Percentiles rank a stretch among this genome's conserved stretches.
phyloP scores from a whole-genome alignment of 345 rosid species.

The Garcia nutans region DNA sequence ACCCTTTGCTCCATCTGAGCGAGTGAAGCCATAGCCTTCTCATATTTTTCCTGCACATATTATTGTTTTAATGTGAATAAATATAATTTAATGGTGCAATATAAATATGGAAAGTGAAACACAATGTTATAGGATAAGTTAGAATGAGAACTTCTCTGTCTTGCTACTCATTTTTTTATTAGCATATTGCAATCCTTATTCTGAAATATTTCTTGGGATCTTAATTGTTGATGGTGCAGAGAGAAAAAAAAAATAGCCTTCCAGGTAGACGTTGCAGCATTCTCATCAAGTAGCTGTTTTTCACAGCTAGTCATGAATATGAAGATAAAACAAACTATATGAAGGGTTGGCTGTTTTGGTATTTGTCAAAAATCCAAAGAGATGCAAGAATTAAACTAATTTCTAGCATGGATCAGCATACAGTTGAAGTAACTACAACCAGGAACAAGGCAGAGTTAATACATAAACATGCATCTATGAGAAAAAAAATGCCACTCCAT shows the following conservation, averaged over 20 bases:
- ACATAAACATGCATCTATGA: not conserved
- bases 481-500: not conserved
- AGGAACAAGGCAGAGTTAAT: not conserved
- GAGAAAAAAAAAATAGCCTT: not conserved
- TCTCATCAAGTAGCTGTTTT: not conserved
- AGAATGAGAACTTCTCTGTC: too few relatives aligned
- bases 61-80: constrained; percentile 14
- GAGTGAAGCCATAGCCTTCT: constrained; percentile 58
- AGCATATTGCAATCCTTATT: too few relatives aligned
- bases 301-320: not conserved
- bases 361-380: not conserved
- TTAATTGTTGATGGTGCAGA: not conserved
- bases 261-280: not conserved
- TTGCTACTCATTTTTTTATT: too few relatives aligned
- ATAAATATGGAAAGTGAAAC: constrained; percentile 7
- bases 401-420: not conserved
- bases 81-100: not conserved
- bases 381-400: not conserved
- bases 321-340: not conserved
- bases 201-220: not conserved
- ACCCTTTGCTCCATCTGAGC: constrained; percentile 82
- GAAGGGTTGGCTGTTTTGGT: not conserved
- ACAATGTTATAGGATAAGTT: not conserved
- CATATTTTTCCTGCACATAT: constrained; percentile 77
- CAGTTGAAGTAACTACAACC: not conserved